phyloP scores from a whole-genome alignment of 768 basidiomycete species.

The Butyriboletus loyo region DNA sequence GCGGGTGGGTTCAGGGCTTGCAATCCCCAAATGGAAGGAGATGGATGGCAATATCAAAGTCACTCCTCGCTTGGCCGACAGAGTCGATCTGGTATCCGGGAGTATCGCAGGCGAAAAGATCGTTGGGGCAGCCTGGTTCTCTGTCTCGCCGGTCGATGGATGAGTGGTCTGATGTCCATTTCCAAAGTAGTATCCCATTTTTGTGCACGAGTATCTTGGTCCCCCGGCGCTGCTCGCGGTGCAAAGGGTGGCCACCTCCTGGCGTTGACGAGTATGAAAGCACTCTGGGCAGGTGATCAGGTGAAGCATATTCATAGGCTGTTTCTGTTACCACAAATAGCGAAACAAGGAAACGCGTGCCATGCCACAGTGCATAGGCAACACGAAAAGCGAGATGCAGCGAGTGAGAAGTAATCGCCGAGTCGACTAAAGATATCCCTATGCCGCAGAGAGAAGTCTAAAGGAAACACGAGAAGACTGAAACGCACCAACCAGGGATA shows the following conservation, averaged over 20 bases:
- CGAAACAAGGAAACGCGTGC: conserved; percentile 35
- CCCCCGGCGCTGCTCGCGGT: neutral
- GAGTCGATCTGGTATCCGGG: conserved; percentile 49
- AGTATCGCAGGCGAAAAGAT: conserved; percentile 31
- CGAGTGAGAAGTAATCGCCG: conserved; percentile 24
- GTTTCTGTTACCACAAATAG: conserved; percentile 39
- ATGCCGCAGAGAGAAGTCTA: neutral
- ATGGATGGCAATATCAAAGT: conserved; percentile 7
- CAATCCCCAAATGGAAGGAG: neutral
- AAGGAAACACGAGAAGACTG: neutral
- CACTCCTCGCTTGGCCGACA: conserved; percentile 29
- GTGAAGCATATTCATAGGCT: neutral
- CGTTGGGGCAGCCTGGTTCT: conserved; percentile 2
- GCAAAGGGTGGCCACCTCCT: conserved; percentile 13
- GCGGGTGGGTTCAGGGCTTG: conserved; percentile 7
- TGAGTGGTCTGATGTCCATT: conserved; percentile 6
- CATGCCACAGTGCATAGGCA: conserved; percentile 29
- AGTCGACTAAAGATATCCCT: conserved; percentile 12
- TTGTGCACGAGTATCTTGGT: neutral
- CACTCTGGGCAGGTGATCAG: conserved; percentile 31
- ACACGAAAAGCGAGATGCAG: conserved; percentile 26
- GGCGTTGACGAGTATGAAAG: conserved; percentile 34
- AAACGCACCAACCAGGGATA: conserved; percentile 25
- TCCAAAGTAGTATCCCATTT: neutral
- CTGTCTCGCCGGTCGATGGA: conserved; percentile 1